Conservation (phyloP, 1,284 basidiomycete genomes). For the Malassezia nana region DNA sequence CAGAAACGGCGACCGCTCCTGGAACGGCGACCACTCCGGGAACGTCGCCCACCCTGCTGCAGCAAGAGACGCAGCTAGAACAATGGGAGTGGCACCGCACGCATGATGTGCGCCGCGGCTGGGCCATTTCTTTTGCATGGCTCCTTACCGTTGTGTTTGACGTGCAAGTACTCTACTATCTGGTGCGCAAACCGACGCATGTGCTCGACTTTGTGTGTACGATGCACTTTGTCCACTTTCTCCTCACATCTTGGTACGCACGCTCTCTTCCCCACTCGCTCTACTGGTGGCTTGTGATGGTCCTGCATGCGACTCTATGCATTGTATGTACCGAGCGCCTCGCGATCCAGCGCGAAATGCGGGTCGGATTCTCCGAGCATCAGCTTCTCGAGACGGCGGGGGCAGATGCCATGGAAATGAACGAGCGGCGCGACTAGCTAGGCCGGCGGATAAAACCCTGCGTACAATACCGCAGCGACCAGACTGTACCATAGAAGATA, state of each 20-base stretch:
- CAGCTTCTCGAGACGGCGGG: not conserved
- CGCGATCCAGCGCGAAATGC: constrained; percentile 85
- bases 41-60: constrained; percentile 7
- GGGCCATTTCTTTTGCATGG: constrained; percentile 10
- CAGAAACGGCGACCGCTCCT: not conserved
- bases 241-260: constrained; percentile 84
- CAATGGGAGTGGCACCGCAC: constrained; percentile 8
- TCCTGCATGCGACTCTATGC: constrained; percentile 62
- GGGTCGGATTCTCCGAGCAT: constrained; percentile 15
- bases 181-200: constrained; percentile 79
- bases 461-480: constrained; percentile 68
- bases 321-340: constrained; percentile 74
- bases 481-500: constrained; percentile 71
- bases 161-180: constrained; percentile 71
- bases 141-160: constrained; percentile 12
- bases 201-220: constrained; percentile 90
- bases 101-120: constrained; percentile 50
- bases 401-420: constrained; percentile 1
- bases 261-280: constrained; percentile 65
- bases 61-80: constrained; percentile 19
- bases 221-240: constrained; percentile 75
- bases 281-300: constrained; percentile 54
- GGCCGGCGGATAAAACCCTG: constrained; percentile 78
- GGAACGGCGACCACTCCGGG: not conserved
- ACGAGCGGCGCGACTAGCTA: constrained; percentile 48